Base-by-base conservation (phyloP, 2,329 filamentous ascomycete genomes). In the Fusarium euwallaceae region DNA sequence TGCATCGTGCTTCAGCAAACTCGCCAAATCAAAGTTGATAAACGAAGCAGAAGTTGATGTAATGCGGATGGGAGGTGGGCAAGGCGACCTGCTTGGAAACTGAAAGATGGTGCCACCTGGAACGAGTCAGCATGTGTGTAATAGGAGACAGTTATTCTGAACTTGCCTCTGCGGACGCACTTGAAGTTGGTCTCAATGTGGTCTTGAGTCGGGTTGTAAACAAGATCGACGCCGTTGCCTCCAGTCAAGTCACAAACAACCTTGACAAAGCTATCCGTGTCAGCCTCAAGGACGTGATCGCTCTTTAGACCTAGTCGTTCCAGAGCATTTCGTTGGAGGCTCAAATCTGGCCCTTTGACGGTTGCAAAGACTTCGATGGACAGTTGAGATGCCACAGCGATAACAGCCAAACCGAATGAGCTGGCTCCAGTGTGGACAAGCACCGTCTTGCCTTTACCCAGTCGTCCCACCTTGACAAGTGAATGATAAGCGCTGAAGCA, bases 371-470 rank as follows among this genome's bases (percentile, higher is more conserved):
- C 74, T 3, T 83, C 80, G 10, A 82, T 83, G 1, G 82, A 85
- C 8, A 80, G 71, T 2, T 78, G 66, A 53, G 74, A 79, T 27
- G 85, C 84, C 4, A 88, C 70, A 12, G 82, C 80, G 4, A 89
- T 73, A 3, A 85, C 86, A 11, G 84, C 84, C 41, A 86, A 81
- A 1, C 87, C 87, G 22, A 84, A 80, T 0, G 82, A 80, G 58
- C 86, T 85, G 5, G 84, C 83, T 4, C 83, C 87, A 11, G 82
- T 81, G 61, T 87, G 85, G 20, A 89, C 80, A 5, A 89, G 80
- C 6, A 88, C 80, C 4, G 72, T 81, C 10, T 81, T 76, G 4
- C 76, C 75, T n/a, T 43, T 51, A 8, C 63, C 59, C 20, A 78
- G 61, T 41, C 81, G 78, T 32, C 82, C 83, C n/a, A 81, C 39